A percentile compares a stretch with the other conserved stretches of the same genome.
Evolutionary conservation across 2,329 filamentous ascomycete genomes (phyloP).

Genomic region (Helminthosporium solani): DNA sequence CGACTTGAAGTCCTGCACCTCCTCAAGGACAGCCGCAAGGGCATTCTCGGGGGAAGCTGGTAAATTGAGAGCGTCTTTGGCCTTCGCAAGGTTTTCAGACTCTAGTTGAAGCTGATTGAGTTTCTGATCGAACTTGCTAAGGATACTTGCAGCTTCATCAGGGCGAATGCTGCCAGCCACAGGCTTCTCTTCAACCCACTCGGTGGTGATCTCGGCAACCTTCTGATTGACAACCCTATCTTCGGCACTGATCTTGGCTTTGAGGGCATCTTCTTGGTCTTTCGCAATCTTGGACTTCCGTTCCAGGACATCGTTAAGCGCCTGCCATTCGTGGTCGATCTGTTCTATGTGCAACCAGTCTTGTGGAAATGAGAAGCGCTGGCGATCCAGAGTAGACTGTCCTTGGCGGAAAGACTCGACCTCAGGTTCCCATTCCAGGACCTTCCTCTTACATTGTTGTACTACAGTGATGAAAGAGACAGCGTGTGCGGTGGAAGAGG

Average conservation of each 20-base stretch:
- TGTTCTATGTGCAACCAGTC: conserved; percentile 97
- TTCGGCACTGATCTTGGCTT: conserved; percentile 91
- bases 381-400: conserved; percentile 84
- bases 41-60: conserved; percentile 76
- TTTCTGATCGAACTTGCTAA: conserved; percentile 78
- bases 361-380: conserved; percentile 88
- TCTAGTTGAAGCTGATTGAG: conserved; percentile 85
- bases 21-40: conserved; percentile 84
- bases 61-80: conserved; percentile 93
- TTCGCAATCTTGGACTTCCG: conserved; percentile 94
- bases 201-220: conserved; percentile 76
- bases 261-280: conserved; percentile 91
- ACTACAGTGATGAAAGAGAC: conserved; percentile 98
- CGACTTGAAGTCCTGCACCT: conserved; percentile 98
- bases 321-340: conserved; percentile 93
- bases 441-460: conserved; percentile 91
- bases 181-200: conserved; percentile 97
- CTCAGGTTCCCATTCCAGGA: conserved; percentile 91
- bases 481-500: conserved; percentile 92
- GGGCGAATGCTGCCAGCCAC: conserved; percentile 93
- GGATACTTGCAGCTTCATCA: conserved; percentile 78
- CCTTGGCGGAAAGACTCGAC: conserved; percentile 95
- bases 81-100: conserved; percentile 89
- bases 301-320: conserved; percentile 85
- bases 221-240: conserved; percentile 89